A percentile compares a stretch with the other conserved stretches of the same genome.
Conservation (phyloP, 192 early-diverging fungal genomes). For the Gaertneriomyces sp. region DNA sequence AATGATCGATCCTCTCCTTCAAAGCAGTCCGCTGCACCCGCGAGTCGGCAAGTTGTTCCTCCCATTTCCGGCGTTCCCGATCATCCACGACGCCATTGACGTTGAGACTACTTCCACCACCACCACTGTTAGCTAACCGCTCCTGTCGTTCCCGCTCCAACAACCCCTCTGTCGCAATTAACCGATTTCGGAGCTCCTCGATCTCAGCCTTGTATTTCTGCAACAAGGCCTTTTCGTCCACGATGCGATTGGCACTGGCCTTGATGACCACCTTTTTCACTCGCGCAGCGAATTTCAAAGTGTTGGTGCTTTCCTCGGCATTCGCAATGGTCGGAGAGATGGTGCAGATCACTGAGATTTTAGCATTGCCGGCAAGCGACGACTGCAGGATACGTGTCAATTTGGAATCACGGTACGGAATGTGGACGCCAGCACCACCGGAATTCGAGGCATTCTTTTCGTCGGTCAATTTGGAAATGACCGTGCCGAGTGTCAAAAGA, state of each 20-base stretch:
- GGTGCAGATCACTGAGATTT: constrained; percentile 88
- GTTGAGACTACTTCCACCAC: neutral
- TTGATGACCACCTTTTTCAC: constrained; percentile 84
- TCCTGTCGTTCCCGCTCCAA: constrained; percentile 45
- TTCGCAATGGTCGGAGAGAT: constrained; percentile 73
- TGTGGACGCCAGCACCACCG: constrained; percentile 45
- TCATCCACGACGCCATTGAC: neutral
- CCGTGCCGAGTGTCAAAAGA: constrained; percentile 84
- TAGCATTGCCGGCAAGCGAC: constrained; percentile 85
- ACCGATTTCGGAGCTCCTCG: constrained; percentile 63
- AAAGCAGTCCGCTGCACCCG: constrained; percentile 61
- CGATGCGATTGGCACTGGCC: constrained; percentile 75
- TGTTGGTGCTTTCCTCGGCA: constrained; percentile 84
- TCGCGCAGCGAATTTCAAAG: constrained; percentile 90
- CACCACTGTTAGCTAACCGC: constrained; percentile 14
- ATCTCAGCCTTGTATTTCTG: constrained; percentile 83
- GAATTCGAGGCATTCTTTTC: constrained; percentile 24
- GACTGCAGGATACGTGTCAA: constrained; percentile 90
- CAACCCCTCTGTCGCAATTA: constrained; percentile 55
- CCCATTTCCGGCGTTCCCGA: constrained; percentile 36
- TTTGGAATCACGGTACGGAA: constrained; percentile 97
- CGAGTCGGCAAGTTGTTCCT: constrained; percentile 44
- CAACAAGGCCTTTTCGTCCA: constrained; percentile 79
- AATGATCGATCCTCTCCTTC: constrained; percentile 81
- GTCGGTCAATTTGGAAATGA: constrained; percentile 88